phyloP scores from a whole-genome alignment of 106 monocot genomes.

The Dendrobium catenatum region DNA sequence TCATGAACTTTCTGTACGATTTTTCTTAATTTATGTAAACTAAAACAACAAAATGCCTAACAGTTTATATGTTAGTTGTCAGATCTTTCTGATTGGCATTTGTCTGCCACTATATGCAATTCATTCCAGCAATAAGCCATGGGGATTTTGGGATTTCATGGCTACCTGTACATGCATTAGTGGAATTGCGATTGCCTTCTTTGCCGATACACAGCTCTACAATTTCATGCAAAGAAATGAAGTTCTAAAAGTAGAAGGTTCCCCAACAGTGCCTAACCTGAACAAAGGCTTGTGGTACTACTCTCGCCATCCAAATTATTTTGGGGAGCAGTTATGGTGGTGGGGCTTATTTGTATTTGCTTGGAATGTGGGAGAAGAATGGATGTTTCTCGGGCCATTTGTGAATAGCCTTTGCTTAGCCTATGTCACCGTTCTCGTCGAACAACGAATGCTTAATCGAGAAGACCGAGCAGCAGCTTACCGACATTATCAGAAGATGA shows the following conservation, averaged over 20 bases:
- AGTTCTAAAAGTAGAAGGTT: constrained; percentile 31
- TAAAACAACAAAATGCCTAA: background rate
- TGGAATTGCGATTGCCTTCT: constrained; percentile 65
- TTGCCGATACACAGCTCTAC: constrained; percentile 86
- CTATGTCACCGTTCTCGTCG: constrained; percentile 77
- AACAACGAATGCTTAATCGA: constrained; percentile 67
- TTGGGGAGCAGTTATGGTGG: constrained; percentile 97
- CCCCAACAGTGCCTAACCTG: constrained; percentile 39
- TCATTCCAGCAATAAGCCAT: constrained; percentile 50
- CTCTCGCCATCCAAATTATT: constrained; percentile 94
- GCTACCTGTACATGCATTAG: constrained; percentile 43
- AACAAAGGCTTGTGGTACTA: constrained; percentile 80
- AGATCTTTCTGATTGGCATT: constrained; percentile 84
- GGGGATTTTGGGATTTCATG: constrained; percentile 45
- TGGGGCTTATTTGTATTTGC: constrained; percentile 77
- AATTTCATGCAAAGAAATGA: constrained; percentile 55
- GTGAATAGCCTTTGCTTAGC: constrained; percentile 74
- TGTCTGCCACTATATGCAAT: constrained; percentile 89
- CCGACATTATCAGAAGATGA: constrained; percentile 60
- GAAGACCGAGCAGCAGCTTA: constrained; percentile 69
- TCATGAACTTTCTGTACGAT: background rate
- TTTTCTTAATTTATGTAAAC: background rate
- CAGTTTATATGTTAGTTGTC: constrained; percentile 2
- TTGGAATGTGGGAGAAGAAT: constrained; percentile 62
- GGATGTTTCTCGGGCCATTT: constrained; percentile 77